A percentile compares a stretch with the other conserved stretches of the same genome.
Conservation (phyloP, 805 yeast species). For the Barnettozyma botsteinii region DNA sequence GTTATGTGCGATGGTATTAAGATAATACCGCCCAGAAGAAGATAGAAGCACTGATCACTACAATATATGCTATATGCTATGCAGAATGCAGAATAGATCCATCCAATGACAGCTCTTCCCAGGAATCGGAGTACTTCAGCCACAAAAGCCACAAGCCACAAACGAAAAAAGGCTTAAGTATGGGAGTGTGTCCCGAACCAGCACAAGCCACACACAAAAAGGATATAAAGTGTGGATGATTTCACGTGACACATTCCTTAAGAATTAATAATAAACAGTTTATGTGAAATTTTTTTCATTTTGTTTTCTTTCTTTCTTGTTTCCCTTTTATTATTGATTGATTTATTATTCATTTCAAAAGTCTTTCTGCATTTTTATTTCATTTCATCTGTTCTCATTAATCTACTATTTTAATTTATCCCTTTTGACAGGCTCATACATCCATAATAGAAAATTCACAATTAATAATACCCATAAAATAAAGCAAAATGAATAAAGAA, state of each 20-base stretch:
- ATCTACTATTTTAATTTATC: no score
- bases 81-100: no score
- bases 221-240: slow-evolving; percentile 10
- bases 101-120: no score
- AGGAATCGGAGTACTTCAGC: no score
- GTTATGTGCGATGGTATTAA: background rate
- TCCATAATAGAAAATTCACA: no score
- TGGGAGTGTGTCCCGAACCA: slow-evolving; percentile 1
- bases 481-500: slow-evolving; percentile 2
- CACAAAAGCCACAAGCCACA: slow-evolving; percentile 5
- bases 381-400: no score
- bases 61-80: no score
- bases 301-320: background rate
- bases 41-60: no score
- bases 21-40: no score
- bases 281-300: slow-evolving; percentile 3
- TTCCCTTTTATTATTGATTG: background rate
- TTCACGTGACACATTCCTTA: slow-evolving; percentile 13
- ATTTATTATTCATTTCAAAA: no score
- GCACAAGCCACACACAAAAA: slow-evolving; percentile 9
- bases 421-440: no score
- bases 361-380: background rate
- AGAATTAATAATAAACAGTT: no score
- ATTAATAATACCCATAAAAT: background rate
- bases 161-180: background rate